Base-by-base conservation (phyloP, 2,329 filamentous ascomycete genomes). In the Paraphaeosphaeria sporulosa region DNA sequence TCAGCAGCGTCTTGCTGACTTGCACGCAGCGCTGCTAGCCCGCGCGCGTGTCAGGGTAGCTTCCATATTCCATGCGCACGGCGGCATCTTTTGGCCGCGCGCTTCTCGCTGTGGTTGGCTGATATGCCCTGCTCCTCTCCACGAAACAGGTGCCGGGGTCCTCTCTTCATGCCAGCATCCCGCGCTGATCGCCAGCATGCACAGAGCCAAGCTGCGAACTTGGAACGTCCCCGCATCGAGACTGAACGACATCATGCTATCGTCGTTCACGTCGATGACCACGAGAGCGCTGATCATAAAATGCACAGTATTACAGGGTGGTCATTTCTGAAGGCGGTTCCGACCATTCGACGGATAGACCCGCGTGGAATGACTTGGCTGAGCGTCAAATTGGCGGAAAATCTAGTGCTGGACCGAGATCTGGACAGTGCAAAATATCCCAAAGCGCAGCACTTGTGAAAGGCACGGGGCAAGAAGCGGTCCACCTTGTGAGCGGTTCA, bases 141-240 rank as follows among this genome's bases (percentile, higher is more conserved):
- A 23, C 50, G 9, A 43, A 44, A 53, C 50, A 42, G 50, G n/a
- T 32, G 50, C 50, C 50, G 36, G 50, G 38, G 21, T 52, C 49
- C 19, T 27, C 19, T 27, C n/a, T 30, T 15, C 6, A 51, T 49
- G 34, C 49, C 49, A 52, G 13, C 34, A 52, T 52, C 49, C 38
- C 38, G 3, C 38, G 27, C 12, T 17, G 36, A 44, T 54, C 51
- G 51, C 51, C 51, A 43, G 25, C 38, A 25, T 21, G n/a, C 30
- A 32, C 30, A 32, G 30, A 32, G 8, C 30, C 30, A 9, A 32
- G 30, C 30, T 32, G 30, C 30, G 23, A 27, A 40, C 21, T 34
- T 52, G 34, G 36, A 21, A 21, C 38, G 38, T 27, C 44, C 38
- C 51, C 51, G 43, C 51, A 15, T 32, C 38, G 38, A 32, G 17